Percentiles rank a stretch among this genome's conserved stretches.
These are phyloP conservation scores for Ogataea haglerorum DNA, from an alignment of 805 yeast genomes.

Conservation along the genomic window DNA sequence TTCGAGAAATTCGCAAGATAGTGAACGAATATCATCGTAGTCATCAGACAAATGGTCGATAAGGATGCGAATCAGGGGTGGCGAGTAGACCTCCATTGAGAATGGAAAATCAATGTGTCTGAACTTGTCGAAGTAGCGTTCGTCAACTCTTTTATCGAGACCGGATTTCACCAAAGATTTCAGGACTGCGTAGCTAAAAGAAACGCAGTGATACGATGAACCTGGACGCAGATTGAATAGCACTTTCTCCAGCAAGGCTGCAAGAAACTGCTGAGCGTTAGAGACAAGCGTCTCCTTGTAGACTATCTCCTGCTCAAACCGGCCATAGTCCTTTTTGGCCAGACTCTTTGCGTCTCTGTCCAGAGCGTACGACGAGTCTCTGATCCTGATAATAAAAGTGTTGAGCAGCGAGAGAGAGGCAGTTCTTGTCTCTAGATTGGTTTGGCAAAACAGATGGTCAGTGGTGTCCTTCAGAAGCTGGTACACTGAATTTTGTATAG, in stretches of 20 bases:
- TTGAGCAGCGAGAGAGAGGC: slow-evolving; percentile 60
- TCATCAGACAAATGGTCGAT: slow-evolving; percentile 64
- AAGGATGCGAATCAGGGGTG: slow-evolving; percentile 43
- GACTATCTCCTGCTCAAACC: slow-evolving; percentile 39
- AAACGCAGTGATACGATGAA: slow-evolving; percentile 50
- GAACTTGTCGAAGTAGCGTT: slow-evolving; percentile 36
- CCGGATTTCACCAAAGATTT: slow-evolving; percentile 50
- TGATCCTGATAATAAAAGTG: slow-evolving; percentile 58
- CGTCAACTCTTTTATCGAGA: slow-evolving; percentile 45
- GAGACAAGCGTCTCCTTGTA: slow-evolving; percentile 29
- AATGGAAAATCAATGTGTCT: slow-evolving; percentile 50
- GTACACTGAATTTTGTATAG: slow-evolving; percentile 46
- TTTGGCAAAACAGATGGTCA: slow-evolving; percentile 56
- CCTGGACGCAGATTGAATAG: slow-evolving; percentile 45
- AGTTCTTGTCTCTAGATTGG: slow-evolving; percentile 65
- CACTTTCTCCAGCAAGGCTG: slow-evolving; percentile 22
- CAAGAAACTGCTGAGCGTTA: slow-evolving; percentile 38
- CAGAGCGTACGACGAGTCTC: slow-evolving; percentile 64
- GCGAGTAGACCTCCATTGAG: slow-evolving; percentile 39
- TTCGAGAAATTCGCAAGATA: slow-evolving; percentile 44
- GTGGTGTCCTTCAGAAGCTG: slow-evolving; percentile 42
- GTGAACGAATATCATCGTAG: slow-evolving; percentile 71
- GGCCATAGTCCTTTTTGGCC: slow-evolving; percentile 29
- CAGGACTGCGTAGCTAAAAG: slow-evolving; percentile 48
- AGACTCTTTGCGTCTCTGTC: slow-evolving; percentile 49